These are phyloP conservation scores for Dothistroma pini DNA, from an alignment of 2,329 filamentous ascomycete species.

Conservation along the genomic window DNA sequence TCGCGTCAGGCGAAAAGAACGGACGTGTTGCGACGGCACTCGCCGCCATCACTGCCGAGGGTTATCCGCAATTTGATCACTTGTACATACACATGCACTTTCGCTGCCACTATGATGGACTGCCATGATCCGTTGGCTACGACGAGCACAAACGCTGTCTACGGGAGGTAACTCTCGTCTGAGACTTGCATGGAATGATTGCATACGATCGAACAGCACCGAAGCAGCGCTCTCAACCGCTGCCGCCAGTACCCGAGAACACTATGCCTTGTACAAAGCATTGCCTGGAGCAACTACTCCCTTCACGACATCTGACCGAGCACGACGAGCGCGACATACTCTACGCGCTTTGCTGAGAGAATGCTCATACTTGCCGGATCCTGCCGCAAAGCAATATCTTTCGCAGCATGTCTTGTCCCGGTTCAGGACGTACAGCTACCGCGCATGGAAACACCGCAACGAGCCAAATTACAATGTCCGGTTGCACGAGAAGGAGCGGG, in stretches of 20 bases:
- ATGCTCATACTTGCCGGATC: conserved; percentile 58
- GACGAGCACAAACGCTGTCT: not conserved
- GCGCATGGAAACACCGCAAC: conserved; percentile 18
- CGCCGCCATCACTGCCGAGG: not conserved
- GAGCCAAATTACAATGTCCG: conserved; percentile 15
- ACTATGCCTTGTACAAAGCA: not conserved
- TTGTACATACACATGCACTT: not conserved
- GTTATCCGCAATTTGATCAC: too few relatives aligned
- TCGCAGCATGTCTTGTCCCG: conserved; percentile 46
- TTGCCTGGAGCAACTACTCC: not conserved
- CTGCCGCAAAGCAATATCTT: conserved; percentile 50
- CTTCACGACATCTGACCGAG: conserved; percentile 6
- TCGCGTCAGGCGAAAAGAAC: not conserved
- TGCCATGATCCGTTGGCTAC: not conserved
- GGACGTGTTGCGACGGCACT: not conserved
- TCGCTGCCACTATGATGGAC: not conserved
- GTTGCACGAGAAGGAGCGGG: conserved; percentile 21
- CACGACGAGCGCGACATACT: conserved; percentile 40
- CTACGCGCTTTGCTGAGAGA: conserved; percentile 57
- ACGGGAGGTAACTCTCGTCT: not conserved
- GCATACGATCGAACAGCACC: not conserved
- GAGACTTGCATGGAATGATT: not conserved
- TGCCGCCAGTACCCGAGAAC: not conserved
- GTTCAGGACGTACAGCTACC: conserved; percentile 39
- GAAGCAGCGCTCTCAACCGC: not conserved